phyloP scores from a whole-genome alignment of 306 rosid genomes.

The Biancaea sappan region DNA sequence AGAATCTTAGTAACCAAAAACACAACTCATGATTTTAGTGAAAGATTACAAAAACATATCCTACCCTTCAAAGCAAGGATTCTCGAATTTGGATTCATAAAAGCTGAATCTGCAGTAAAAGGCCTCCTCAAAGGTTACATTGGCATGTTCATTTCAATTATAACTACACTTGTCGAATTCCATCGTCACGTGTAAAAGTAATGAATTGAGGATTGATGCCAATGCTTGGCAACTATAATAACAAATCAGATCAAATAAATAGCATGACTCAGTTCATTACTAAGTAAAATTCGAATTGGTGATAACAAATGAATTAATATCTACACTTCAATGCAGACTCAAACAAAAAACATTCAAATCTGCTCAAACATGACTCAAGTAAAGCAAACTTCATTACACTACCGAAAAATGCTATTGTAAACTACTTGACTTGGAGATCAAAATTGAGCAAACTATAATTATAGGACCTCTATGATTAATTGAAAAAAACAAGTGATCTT shows the following conservation, averaged over 20 bases:
- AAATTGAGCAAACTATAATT: conserved; percentile 28
- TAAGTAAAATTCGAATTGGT: not conserved
- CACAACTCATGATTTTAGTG: not conserved
- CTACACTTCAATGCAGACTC: conserved; percentile 42
- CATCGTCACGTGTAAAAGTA: conserved; percentile 96
- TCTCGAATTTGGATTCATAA: conserved; percentile 96
- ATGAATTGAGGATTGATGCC: conserved; percentile 92
- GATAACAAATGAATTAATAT: conserved; percentile 15
- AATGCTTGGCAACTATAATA: conserved; percentile 84
- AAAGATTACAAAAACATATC: conserved; percentile 9
- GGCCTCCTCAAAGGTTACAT: conserved; percentile 97
- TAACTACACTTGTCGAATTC: conserved; percentile 96
- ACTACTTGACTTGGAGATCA: conserved; percentile 18
- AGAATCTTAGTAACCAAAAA: conserved; percentile 17
- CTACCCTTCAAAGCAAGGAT: conserved; percentile 93
- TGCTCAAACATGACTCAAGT: conserved; percentile 30
- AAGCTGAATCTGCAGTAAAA: conserved; percentile 92
- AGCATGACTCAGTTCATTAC: conserved; percentile 30
- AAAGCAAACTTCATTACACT: conserved; percentile 26
- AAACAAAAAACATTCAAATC: conserved; percentile 47
- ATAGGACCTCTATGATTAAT: not conserved
- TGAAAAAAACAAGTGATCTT: conserved; percentile 8
- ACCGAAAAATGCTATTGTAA: conserved; percentile 17
- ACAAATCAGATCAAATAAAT: conserved; percentile 47
- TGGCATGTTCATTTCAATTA: conserved; percentile 91